Conservation (phyloP, 228 moss, liverwort and hornwort species). For the Sphagnum magellanicum region DNA sequence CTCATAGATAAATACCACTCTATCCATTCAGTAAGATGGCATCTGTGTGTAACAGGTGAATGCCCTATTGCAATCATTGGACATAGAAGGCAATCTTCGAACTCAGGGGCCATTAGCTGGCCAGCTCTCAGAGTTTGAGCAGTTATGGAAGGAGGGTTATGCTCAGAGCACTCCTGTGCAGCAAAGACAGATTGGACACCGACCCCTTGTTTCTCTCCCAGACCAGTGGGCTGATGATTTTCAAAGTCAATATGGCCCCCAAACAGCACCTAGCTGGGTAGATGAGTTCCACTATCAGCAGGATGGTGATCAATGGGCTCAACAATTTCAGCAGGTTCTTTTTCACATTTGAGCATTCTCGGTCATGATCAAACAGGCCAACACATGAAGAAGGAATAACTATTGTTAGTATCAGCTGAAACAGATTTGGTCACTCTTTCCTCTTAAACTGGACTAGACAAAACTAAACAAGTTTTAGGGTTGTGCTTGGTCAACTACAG, state of each 20-base stretch:
- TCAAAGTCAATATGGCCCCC: constrained; percentile 31
- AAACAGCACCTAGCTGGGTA: constrained; percentile 55
- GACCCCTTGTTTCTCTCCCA: constrained; percentile 29
- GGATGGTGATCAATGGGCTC: constrained; percentile 61
- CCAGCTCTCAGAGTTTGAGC: constrained; percentile 78
- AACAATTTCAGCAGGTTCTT: constrained; percentile 77
- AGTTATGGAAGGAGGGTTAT: constrained; percentile 90
- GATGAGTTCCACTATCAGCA: constrained; percentile 72
- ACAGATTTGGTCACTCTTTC: too few species aligned
- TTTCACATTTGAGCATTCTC: not conserved
- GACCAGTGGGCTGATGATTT: constrained; percentile 81
- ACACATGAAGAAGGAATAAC: too few species aligned
- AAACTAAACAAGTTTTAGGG: too few species aligned
- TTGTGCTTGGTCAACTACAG: too few species aligned
- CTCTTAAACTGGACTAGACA: too few species aligned
- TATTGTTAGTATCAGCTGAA: too few species aligned
- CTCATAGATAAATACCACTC: too few species aligned
- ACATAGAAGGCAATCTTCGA: constrained; percentile 70
- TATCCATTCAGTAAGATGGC: too few species aligned
- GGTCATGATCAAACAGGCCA: too few species aligned
- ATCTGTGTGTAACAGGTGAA: constrained; percentile 50
- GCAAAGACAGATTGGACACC: constrained; percentile 17
- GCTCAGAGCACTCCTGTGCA: constrained; percentile 30
- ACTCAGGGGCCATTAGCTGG: constrained; percentile 59
- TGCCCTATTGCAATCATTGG: constrained; percentile 80